Conservation (phyloP, 129 eudicot species). For the Artemisia annua region DNA sequence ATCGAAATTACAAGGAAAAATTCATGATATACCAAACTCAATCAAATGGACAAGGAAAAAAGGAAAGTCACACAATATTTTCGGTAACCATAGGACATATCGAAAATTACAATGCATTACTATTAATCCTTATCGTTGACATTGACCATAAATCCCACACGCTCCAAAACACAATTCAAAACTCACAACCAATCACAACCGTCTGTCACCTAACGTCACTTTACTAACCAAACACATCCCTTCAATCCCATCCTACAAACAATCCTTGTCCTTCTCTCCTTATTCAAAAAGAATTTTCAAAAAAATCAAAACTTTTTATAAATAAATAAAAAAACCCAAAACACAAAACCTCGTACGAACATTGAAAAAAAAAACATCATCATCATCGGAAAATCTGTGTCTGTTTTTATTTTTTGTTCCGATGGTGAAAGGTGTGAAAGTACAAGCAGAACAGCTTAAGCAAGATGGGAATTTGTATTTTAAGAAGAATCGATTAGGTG, state of each 20-base stretch:
- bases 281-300: too few species aligned
- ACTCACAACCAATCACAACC: neutral
- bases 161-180: neutral
- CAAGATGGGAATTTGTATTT: constrained; percentile 68
- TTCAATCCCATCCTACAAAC: neutral
- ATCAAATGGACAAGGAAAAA: too few species aligned
- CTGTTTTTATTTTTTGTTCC: neutral
- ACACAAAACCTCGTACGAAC: too few species aligned
- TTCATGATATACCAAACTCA: too few species aligned
- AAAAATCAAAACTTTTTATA: too few species aligned
- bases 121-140: too few species aligned
- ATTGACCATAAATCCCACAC: too few species aligned
- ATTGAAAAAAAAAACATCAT: too few species aligned
- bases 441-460: constrained; percentile 76
- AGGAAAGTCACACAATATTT: too few species aligned
- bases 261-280: neutral
- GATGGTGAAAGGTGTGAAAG: constrained; percentile 32
- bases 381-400: neutral
- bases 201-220: neutral
- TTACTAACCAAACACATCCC: neutral
- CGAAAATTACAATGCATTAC: too few species aligned
- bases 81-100: too few species aligned
- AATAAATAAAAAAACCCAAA: neutral
- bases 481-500: constrained; percentile 61
- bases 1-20: too few species aligned